Conservation (phyloP, 805 yeast genomes). For the Metschnikowia kofuensis region DNA sequence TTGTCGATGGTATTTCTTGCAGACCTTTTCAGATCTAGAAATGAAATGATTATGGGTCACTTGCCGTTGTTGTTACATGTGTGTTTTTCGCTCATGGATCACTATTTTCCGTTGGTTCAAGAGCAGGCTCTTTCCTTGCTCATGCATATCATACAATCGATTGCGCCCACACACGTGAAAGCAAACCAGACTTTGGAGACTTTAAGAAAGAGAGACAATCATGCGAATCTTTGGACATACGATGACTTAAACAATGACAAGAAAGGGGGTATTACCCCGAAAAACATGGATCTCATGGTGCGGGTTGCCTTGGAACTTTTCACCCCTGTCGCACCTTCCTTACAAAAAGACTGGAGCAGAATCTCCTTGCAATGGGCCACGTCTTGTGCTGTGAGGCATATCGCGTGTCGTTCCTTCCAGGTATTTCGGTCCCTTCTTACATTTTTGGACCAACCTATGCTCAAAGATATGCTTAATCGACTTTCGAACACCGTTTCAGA, state of each 20-base stretch:
- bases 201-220: constrained; percentile 51
- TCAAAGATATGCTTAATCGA: constrained; percentile 90
- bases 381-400: constrained; percentile 92
- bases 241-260: constrained; percentile 79
- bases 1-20: constrained; percentile 81
- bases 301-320: constrained; percentile 62
- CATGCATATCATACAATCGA: constrained; percentile 66
- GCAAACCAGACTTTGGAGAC: constrained; percentile 55
- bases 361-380: constrained; percentile 92
- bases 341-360: constrained; percentile 83
- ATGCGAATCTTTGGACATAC: constrained; percentile 67
- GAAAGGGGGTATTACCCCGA: constrained; percentile 76
- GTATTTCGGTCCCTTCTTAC: constrained; percentile 81
- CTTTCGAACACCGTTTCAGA: constrained; percentile 92
- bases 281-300: constrained; percentile 74
- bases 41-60: constrained; percentile 55
- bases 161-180: constrained; percentile 53
- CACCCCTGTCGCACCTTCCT: constrained; percentile 40
- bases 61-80: constrained; percentile 77
- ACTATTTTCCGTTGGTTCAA: constrained; percentile 78
- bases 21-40: constrained; percentile 68
- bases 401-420: constrained; percentile 96
- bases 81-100: constrained; percentile 79
- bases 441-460: constrained; percentile 80
- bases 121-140: constrained; percentile 79